phyloP scores from a whole-genome alignment of 2,329 filamentous ascomycete genomes.

The Zarea fungicola region DNA sequence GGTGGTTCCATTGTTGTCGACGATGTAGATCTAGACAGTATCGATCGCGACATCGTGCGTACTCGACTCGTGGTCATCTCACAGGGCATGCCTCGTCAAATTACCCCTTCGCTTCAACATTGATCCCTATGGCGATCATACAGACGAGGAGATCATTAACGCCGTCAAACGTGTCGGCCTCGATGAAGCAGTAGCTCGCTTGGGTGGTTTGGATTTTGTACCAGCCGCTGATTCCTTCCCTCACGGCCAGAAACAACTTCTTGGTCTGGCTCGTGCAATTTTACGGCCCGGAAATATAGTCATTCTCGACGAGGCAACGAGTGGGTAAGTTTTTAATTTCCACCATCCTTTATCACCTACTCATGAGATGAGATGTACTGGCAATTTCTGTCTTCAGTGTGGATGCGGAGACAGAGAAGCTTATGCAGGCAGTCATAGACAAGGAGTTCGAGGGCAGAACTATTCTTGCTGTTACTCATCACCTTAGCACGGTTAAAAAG shows the following conservation, averaged over 20 bases:
- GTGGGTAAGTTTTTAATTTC: neutral
- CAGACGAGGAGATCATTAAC: neutral
- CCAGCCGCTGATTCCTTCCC: neutral
- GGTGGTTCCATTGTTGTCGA: neutral
- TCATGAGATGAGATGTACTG: too few species aligned
- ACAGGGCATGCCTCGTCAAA: neutral
- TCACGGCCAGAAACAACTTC: neutral
- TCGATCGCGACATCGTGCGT: neutral
- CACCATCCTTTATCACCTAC: neutral
- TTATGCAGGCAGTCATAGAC: neutral
- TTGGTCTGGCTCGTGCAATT: conserved; percentile 2
- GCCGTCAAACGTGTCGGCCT: neutral
- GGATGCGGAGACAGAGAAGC: neutral
- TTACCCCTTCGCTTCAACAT: neutral
- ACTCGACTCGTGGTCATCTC: neutral
- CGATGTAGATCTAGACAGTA: neutral
- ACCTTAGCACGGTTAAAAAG: neutral
- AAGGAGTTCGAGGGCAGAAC: neutral
- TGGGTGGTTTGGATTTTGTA: neutral
- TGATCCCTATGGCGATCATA: neutral
- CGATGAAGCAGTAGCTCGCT: neutral
- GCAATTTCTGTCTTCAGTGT: neutral
- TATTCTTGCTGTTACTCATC: neutral
- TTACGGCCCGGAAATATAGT: conserved; percentile 3
- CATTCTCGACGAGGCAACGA: conserved; percentile 7